Evolutionary conservation across 2,329 filamentous ascomycete genomes (phyloP).

Genomic region (Xylariaceae sp.): DNA sequence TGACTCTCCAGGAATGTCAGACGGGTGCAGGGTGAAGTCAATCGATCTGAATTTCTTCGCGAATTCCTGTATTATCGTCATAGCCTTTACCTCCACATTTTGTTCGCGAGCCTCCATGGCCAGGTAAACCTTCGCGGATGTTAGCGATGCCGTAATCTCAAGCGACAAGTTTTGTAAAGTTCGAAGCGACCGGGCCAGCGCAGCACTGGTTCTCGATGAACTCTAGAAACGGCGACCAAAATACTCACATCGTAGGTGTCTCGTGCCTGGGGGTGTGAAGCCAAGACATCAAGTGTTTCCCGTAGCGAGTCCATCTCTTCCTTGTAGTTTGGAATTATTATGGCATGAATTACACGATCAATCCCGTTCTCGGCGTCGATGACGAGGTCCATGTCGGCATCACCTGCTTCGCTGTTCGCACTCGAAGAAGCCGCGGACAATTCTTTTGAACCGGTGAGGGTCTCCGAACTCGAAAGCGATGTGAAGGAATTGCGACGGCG

Average conservation of each 20-base stretch:
- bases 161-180: background rate
- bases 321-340: slow-evolving; percentile 69
- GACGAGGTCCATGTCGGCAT: slow-evolving; percentile 44
- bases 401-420: slow-evolving; percentile 46
- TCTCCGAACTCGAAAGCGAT: slow-evolving; percentile 53
- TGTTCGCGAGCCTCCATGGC: slow-evolving; percentile 67
- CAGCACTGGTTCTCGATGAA: background rate
- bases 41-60: slow-evolving; percentile 60
- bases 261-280: slow-evolving; percentile 58
- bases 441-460: slow-evolving; percentile 43
- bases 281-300: slow-evolving; percentile 63
- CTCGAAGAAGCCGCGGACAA: slow-evolving; percentile 36
- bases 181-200: background rate
- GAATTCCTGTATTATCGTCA: slow-evolving; percentile 56
- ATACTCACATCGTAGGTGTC: slow-evolving; percentile 62
- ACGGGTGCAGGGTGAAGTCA: slow-evolving; percentile 61
- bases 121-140: slow-evolving; percentile 53
- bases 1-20: slow-evolving; percentile 60
- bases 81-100: slow-evolving; percentile 56
- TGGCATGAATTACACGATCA: slow-evolving; percentile 55
- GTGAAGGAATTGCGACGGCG: slow-evolving; percentile 48
- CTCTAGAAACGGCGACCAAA: background rate
- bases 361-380: slow-evolving; percentile 39
- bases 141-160: slow-evolving; percentile 2
- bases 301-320: slow-evolving; percentile 63